Conservation (phyloP, 139 green algal species). For the Deuterostichococcus epilithicus region DNA sequence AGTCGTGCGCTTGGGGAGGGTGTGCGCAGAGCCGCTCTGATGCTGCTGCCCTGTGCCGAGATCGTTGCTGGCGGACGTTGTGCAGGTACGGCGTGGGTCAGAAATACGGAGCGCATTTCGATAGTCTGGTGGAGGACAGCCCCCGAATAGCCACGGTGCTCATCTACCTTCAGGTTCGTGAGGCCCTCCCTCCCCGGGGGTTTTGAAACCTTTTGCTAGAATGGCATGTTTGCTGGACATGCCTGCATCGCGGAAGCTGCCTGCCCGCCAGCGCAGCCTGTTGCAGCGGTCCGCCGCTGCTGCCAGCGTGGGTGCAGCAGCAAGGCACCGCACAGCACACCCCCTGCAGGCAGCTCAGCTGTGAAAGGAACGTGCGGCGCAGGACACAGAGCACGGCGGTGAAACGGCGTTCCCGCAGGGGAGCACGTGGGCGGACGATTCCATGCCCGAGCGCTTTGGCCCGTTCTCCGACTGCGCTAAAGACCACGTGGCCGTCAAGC, state of each 20-base stretch:
- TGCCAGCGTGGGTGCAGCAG: background rate
- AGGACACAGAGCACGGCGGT: slow-evolving; percentile 39
- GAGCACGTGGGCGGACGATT: slow-evolving; percentile 35
- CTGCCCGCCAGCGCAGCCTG: too few relatives aligned
- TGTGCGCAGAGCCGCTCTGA: too few relatives aligned
- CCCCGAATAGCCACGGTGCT: slow-evolving; percentile 65
- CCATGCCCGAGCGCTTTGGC: slow-evolving; percentile 23
- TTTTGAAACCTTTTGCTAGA: too few relatives aligned
- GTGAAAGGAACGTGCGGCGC: slow-evolving; percentile 13
- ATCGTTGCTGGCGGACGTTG: too few relatives aligned
- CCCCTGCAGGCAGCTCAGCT: too few relatives aligned
- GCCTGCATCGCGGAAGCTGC: too few relatives aligned
- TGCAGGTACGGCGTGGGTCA: slow-evolving; percentile 69
- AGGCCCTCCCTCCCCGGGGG: background rate
- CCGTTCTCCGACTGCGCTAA: slow-evolving; percentile 54
- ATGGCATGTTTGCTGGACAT: too few relatives aligned
- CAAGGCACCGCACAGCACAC: background rate
- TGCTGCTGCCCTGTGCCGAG: too few relatives aligned
- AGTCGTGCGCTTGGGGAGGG: too few relatives aligned
- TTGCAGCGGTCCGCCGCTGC: too few relatives aligned
- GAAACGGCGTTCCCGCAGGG: slow-evolving; percentile 54
- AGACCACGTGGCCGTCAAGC: slow-evolving; percentile 53
- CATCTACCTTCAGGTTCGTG: slow-evolving; percentile 56
- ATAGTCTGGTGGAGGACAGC: slow-evolving; percentile 57
- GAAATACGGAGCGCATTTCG: slow-evolving; percentile 81